Conservation (phyloP, 192 early-diverging fungal genomes). For the Pilaira anomala region DNA sequence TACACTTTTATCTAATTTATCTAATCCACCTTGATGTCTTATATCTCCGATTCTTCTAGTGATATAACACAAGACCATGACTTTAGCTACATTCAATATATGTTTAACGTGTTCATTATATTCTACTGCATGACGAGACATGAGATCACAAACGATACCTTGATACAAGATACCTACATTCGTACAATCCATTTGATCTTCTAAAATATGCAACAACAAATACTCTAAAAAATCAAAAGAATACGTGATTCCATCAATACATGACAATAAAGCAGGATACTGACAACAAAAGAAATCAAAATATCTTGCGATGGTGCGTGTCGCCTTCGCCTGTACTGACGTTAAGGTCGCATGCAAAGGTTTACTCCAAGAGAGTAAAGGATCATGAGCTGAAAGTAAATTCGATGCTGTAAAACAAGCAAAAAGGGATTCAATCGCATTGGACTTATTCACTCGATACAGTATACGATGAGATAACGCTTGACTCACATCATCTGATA, state of each 20-base stretch:
- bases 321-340: constrained; percentile 15
- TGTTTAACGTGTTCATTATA: constrained; percentile 6
- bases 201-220: constrained; percentile 17
- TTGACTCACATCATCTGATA: constrained; percentile 7
- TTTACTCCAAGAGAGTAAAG: constrained; percentile 13
- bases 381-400: constrained; percentile 10
- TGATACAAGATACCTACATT: constrained; percentile 28
- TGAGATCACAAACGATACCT: constrained; percentile 25
- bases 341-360: constrained; percentile 22
- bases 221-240: constrained; percentile 29
- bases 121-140: constrained; percentile 21
- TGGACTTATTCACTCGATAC: constrained; percentile 18
- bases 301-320: constrained; percentile 20
- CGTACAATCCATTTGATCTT: constrained; percentile 25
- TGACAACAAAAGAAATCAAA: constrained; percentile 31
- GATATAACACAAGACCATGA: constrained; percentile 9
- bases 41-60: constrained; percentile 4
- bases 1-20: constrained; percentile 9
- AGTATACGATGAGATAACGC: constrained; percentile 3
- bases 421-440: constrained; percentile 24
- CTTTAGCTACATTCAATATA: constrained; percentile 14
- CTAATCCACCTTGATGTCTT: constrained; percentile 8
- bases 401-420: constrained; percentile 20
- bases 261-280: constrained; percentile 31
- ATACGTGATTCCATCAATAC: constrained; percentile 35